Percentiles rank a stretch among this genome's conserved stretches.
phyloP scores from a whole-genome alignment of 192 early-diverging fungal species.

The Funneliformis geosporum region DNA sequence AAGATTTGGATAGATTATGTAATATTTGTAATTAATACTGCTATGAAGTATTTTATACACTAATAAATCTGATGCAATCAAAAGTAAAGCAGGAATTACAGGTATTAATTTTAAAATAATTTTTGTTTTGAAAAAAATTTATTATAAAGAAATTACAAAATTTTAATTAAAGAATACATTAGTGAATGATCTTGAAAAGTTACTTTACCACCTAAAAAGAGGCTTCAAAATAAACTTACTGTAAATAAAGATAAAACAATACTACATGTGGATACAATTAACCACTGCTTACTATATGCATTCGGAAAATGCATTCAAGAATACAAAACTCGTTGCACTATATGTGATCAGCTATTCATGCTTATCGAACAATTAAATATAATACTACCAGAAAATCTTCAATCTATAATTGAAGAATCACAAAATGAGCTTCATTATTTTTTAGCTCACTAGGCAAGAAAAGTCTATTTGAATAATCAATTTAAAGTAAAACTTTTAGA shows the following conservation, averaged over 20 bases:
- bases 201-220: too few relatives aligned
- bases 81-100: not conserved
- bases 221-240: too few relatives aligned
- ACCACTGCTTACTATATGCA: not conserved
- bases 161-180: not conserved
- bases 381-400: not conserved
- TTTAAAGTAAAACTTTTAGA: too few relatives aligned
- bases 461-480: not conserved
- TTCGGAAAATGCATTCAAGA: not conserved
- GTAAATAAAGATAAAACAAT: not conserved
- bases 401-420: not conserved
- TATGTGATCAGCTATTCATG: not conserved
- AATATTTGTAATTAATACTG: slow-evolving; percentile 7
- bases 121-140: too few relatives aligned
- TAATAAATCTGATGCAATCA: not conserved
- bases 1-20: not conserved
- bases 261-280: not conserved
- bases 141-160: not conserved
- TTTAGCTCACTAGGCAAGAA: not conserved
- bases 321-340: not conserved
- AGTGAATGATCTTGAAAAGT: not conserved
- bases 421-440: not conserved
- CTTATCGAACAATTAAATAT: not conserved
- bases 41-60: not conserved
- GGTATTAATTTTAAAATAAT: not conserved